These are phyloP conservation scores for Yamadazyma dendronema DNA, from an alignment of 1,139 yeast species.

Conservation along the genomic window DNA sequence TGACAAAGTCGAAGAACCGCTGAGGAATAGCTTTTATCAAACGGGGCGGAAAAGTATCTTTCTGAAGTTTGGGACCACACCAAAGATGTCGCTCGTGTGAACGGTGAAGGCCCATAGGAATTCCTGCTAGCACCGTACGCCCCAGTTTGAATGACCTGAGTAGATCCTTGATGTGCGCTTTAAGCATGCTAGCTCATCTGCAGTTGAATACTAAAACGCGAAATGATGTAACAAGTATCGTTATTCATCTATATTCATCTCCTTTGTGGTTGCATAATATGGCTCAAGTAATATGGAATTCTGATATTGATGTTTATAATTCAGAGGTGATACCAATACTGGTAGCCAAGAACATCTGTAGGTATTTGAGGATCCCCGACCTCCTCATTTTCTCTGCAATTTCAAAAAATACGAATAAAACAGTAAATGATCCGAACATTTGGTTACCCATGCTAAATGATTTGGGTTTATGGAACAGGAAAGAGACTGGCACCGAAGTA, in stretches of 20 bases:
- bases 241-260: too few species aligned
- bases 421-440: constrained; percentile 38
- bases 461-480: constrained; percentile 49
- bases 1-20: constrained; percentile 15
- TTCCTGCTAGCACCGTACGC: too few species aligned
- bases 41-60: not conserved
- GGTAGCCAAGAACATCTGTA: constrained; percentile 37
- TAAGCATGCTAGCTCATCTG: constrained; percentile 5
- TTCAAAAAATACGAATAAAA: constrained; percentile 37
- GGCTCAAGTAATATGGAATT: constrained; percentile 51
- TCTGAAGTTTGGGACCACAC: not conserved
- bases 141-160: not conserved
- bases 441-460: constrained; percentile 53
- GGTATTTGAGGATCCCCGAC: constrained; percentile 36
- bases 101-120: not conserved
- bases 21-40: constrained; percentile 9
- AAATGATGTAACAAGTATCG: too few species aligned
- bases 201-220: not conserved
- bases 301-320: constrained; percentile 48
- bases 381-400: constrained; percentile 34
- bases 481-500: constrained; percentile 8
- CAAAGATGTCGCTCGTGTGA: not conserved
- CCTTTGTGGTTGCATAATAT: constrained; percentile 15
- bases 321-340: constrained; percentile 40
- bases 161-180: not conserved